Conservation (phyloP, 257 asterid genomes). For the Verbascum thapsus region DNA sequence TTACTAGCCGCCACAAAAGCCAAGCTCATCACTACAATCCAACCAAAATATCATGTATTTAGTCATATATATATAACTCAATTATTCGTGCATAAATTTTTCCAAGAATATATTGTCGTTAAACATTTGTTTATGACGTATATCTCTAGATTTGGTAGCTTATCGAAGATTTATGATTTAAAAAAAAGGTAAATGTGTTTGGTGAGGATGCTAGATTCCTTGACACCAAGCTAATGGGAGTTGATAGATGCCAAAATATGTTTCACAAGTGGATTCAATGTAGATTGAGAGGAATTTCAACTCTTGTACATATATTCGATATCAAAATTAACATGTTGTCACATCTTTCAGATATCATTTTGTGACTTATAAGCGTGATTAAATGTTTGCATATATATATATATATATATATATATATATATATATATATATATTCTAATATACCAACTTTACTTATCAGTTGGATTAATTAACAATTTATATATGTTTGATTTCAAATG, state of each 20-base stretch:
- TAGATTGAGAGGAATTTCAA: slow-evolving; percentile 40
- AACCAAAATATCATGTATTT: too few relatives aligned
- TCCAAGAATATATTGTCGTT: slow-evolving; percentile 2
- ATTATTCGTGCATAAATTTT: slow-evolving; percentile 20
- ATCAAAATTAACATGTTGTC: slow-evolving; percentile 23
- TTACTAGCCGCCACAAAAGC: too few relatives aligned
- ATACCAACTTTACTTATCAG: slow-evolving; percentile 8
- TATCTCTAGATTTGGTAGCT: slow-evolving; percentile 8
- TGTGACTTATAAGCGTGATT: slow-evolving; percentile 14
- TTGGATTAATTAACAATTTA: background rate
- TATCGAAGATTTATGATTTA: slow-evolving; percentile 29
- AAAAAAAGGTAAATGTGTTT: slow-evolving; percentile 12
- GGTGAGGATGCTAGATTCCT: slow-evolving; percentile 43
- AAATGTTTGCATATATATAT: too few relatives aligned
- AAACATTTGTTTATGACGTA: slow-evolving; percentile 3
- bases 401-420: too few relatives aligned
- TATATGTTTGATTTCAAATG: background rate
- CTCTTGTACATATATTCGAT: slow-evolving; percentile 19
- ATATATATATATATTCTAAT: slow-evolving; percentile 8
- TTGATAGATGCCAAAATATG: slow-evolving; percentile 29
- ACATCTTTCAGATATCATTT: slow-evolving; percentile 5
- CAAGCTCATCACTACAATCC: too few relatives aligned
- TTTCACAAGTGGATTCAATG: slow-evolving; percentile 25
- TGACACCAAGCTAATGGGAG: slow-evolving; percentile 37
- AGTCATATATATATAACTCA: too few relatives aligned